A percentile compares a stretch with the other conserved stretches of the same genome.
phyloP scores from a whole-genome alignment of 495 filamentous ascomycete species.

The Aspergillus kassunensis region DNA sequence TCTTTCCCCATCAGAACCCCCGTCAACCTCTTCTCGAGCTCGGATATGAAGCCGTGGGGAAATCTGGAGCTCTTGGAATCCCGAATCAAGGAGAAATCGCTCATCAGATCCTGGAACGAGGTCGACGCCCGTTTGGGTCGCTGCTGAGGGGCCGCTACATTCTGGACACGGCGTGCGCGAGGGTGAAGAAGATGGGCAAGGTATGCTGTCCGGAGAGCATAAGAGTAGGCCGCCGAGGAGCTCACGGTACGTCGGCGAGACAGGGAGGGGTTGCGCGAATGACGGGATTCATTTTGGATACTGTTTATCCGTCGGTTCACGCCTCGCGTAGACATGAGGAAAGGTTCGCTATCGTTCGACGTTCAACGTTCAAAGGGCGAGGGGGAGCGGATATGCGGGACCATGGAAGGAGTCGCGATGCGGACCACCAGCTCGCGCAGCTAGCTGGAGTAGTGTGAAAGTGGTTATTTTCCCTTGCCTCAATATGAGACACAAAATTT shows the following conservation, averaged over 20 bases:
- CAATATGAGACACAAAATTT: not conserved
- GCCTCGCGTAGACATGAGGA: conserved; percentile 52
- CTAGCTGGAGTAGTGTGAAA: conserved; percentile 7
- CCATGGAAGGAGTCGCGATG: conserved; percentile 30
- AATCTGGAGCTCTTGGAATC: conserved; percentile 75
- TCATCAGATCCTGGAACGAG: conserved; percentile 64
- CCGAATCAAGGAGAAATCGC: conserved; percentile 69
- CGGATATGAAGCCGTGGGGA: conserved; percentile 71
- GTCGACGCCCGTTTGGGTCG: conserved; percentile 66
- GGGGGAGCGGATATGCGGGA: conserved; percentile 33
- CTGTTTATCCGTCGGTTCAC: conserved; percentile 54
- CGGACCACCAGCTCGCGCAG: conserved; percentile 28
- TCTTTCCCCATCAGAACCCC: conserved; percentile 65
- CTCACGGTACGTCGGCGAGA: conserved; percentile 47
- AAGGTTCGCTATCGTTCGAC: conserved; percentile 21
- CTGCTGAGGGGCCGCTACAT: conserved; percentile 59
- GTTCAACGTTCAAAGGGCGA: conserved; percentile 21
- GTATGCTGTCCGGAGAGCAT: conserved; percentile 86
- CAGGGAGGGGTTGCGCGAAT: conserved; percentile 50
- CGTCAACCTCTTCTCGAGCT: conserved; percentile 65
- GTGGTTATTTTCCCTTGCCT: not conserved
- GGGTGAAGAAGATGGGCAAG: conserved; percentile 92
- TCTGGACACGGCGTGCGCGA: conserved; percentile 79
- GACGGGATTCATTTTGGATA: conserved; percentile 49
- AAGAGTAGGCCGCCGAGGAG: conserved; percentile 77